Percentiles rank a stretch among this genome's conserved stretches.
These are phyloP conservation scores for Phytophthora quininea DNA, from an alignment of 352 stramenopile genomes.

Conservation along the genomic window DNA sequence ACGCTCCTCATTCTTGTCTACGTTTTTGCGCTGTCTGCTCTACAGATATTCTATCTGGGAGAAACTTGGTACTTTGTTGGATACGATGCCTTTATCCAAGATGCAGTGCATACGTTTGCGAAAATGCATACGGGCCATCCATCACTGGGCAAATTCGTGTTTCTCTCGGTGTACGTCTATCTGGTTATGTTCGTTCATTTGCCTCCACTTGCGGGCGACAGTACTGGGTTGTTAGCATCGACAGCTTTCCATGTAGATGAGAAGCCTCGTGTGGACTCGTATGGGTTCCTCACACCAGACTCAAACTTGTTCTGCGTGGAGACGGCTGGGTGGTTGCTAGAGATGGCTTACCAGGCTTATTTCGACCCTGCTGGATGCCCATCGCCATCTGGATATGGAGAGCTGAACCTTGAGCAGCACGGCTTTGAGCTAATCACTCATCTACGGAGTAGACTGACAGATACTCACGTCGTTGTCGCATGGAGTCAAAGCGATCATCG, in stretches of 20 bases:
- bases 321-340: conserved; percentile 80
- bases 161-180: conserved; percentile 85
- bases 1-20: conserved; percentile 80
- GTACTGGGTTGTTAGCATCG: conserved; percentile 56
- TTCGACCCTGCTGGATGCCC: conserved; percentile 81
- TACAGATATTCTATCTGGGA: conserved; percentile 69
- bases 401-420: conserved; percentile 70
- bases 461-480: conserved; percentile 79
- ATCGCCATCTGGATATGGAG: conserved; percentile 78
- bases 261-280: conserved; percentile 59
- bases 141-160: conserved; percentile 75
- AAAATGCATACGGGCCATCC: conserved; percentile 58
- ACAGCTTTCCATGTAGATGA: conserved; percentile 83
- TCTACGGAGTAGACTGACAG: conserved; percentile 68
- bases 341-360: conserved; percentile 88
- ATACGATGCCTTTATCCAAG: conserved; percentile 71
- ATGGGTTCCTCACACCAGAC: conserved; percentile 67
- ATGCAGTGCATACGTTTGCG: conserved; percentile 69
- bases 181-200: conserved; percentile 86
- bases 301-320: conserved; percentile 89
- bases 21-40: conserved; percentile 63
- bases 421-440: conserved; percentile 89
- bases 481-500: conserved; percentile 56
- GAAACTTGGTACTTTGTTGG: conserved; percentile 74
- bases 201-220: conserved; percentile 54